Evolutionary conservation across 1,139 yeast genomes (phyloP).

Genomic region (Martiniozyma asiatica): DNA sequence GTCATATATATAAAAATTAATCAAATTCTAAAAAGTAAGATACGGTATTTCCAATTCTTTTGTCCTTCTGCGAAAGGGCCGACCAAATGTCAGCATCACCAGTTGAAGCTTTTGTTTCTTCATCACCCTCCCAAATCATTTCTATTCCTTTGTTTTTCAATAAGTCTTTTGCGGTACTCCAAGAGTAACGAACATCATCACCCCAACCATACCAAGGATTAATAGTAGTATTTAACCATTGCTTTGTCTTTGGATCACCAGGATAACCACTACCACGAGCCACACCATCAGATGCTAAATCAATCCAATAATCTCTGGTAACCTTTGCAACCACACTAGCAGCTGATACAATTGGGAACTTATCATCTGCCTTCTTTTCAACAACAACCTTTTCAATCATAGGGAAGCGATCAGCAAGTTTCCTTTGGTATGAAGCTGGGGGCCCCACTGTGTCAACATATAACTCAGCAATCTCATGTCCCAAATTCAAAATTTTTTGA

Average conservation of each 20-base stretch:
- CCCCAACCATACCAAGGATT: conserved; percentile 86
- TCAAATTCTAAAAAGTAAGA: too few species aligned
- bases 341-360: conserved; percentile 88
- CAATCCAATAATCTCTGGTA: conserved; percentile 66
- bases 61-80: too few species aligned
- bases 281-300: conserved; percentile 10
- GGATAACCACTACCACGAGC: conserved; percentile 81
- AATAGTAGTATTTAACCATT: conserved; percentile 53
- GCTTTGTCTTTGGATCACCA: conserved; percentile 72
- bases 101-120: too few species aligned
- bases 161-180: conserved; percentile 85
- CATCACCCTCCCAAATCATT: conserved; percentile 50
- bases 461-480: conserved; percentile 55
- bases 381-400: conserved; percentile 55
- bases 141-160: conserved; percentile 36
- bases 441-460: conserved; percentile 97
- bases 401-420: conserved; percentile 62
- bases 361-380: conserved; percentile 90
- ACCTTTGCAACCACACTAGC: conserved; percentile 98
- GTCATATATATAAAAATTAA: too few species aligned
- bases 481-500: conserved; percentile 42
- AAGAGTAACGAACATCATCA: conserved; percentile 63
- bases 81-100: conserved; percentile 3
- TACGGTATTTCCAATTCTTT: too few species aligned
- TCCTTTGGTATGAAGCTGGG: conserved; percentile 70